Evolutionary conservation across 805 yeast genomes (phyloP).

Genomic region (Osmozyma mogii): DNA sequence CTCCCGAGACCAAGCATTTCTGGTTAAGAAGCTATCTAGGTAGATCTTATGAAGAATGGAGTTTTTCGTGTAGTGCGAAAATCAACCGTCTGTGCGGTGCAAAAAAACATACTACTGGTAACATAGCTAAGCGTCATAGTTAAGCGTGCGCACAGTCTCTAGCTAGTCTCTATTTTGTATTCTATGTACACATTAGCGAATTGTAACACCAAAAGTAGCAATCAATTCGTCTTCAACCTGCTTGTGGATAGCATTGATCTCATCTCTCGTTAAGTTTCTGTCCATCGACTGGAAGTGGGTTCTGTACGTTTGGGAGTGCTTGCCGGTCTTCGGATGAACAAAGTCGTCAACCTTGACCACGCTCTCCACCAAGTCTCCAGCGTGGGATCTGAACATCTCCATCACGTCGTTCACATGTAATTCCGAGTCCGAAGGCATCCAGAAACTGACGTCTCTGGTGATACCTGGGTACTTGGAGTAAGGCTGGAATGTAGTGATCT

Average conservation of each 20-base stretch:
- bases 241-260: slow-evolving; percentile 68
- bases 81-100: too few species aligned
- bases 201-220: slow-evolving; percentile 45
- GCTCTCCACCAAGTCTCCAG: slow-evolving; percentile 84
- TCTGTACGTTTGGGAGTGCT: slow-evolving; percentile 77
- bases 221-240: slow-evolving; percentile 53
- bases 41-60: too few species aligned
- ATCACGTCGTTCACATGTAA: slow-evolving; percentile 86
- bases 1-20: slow-evolving; percentile 7
- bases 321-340: slow-evolving; percentile 73
- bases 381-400: slow-evolving; percentile 81
- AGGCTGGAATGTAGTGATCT: slow-evolving; percentile 69
- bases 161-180: too few species aligned
- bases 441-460: slow-evolving; percentile 81
- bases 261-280: slow-evolving; percentile 77
- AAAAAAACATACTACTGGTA: too few species aligned
- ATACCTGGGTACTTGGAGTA: slow-evolving; percentile 90
- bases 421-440: slow-evolving; percentile 51
- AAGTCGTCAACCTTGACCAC: slow-evolving; percentile 78
- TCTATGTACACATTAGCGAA: slow-evolving; percentile 26
- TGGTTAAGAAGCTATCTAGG: too few species aligned
- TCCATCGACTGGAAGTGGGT: slow-evolving; percentile 95
- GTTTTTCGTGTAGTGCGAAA: too few species aligned
- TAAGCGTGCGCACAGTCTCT: too few species aligned
- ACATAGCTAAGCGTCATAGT: too few species aligned